Evolutionary conservation across 2,329 filamentous ascomycete genomes (phyloP), one percentile per base, ranked within the genome.

Genomic region (Venturia aucupariae): DNA sequence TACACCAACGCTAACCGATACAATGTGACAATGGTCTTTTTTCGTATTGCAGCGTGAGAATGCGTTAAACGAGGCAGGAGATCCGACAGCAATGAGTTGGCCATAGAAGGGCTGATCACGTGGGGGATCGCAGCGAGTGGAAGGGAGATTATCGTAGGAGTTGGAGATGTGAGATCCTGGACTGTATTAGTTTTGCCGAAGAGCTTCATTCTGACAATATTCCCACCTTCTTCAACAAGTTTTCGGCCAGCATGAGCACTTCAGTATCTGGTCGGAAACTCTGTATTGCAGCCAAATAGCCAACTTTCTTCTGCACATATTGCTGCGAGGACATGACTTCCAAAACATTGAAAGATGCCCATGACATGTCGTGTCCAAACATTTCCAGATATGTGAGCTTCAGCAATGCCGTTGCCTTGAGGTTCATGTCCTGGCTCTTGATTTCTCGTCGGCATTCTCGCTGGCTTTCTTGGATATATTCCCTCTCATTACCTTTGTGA

Each of bases 341-440:
- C 60, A 99, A 87, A 62, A 97, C 93, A 75, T 99, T 90, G 78
- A 99, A 99, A 15, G 92, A 92, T 4, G 94, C 94, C 94, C 94
- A 99, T 3, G 93, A 97, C 94, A 99, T 99, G 77, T 97, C 94
- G 75, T 97, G 90, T 17, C 94, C 94, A 70, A 97, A 92, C 94
- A 99, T 99, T 75, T 99, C 94, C 69, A 99, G 85, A 75, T 99
- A 99, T 63, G 97, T 88, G 70, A 99, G 84, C 80, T 99, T 99
- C 72, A 99, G 81, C 63, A 99, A 83, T 57, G 94, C 94, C 41
- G 92, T 97, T 24, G 94, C 92, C 81, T 99, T 99, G 77, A 96
- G 84, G 79, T 97, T 89, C 89, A 97, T 94, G 77, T 99, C 94
- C 78, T 93, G 89, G 70, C 90, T 89, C 74, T 88, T 89, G 74